Conservation (phyloP, 352 stramenopile genomes). For the Phytophthora palmivora region DNA sequence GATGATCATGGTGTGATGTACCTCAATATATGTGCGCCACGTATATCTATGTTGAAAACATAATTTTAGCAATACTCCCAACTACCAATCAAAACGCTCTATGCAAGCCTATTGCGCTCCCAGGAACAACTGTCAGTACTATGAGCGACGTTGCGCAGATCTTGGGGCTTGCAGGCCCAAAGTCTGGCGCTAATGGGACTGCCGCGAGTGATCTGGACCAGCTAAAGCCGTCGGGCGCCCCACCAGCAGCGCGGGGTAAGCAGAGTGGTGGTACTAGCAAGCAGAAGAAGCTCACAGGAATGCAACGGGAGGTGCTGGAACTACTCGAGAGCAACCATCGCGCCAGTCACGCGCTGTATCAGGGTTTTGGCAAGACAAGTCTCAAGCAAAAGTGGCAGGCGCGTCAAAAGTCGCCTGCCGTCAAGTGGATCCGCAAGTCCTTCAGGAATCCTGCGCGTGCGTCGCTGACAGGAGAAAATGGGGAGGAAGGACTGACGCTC, state of each 20-base stretch:
- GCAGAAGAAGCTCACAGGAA: constrained; percentile 68
- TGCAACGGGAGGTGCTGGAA: constrained; percentile 74
- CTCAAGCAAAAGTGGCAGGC: constrained; percentile 75
- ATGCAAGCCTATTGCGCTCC: too few species aligned
- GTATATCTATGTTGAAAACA: background rate
- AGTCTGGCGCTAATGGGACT: constrained; percentile 30
- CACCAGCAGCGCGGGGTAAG: constrained; percentile 25
- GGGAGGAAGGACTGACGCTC: constrained; percentile 53
- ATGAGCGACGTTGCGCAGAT: constrained; percentile 85
- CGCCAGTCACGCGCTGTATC: constrained; percentile 66
- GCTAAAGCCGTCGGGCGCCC: constrained; percentile 55
- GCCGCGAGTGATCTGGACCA: constrained; percentile 50
- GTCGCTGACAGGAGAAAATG: constrained; percentile 46
- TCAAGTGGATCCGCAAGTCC: constrained; percentile 72
- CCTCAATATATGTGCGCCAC: background rate
- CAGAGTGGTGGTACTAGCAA: constrained; percentile 26
- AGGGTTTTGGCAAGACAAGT: constrained; percentile 60
- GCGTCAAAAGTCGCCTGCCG: constrained; percentile 45
- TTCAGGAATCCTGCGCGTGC: constrained; percentile 67
- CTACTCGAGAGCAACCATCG: constrained; percentile 69
- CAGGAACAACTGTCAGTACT: too few species aligned
- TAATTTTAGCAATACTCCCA: too few species aligned
- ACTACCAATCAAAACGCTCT: too few species aligned
- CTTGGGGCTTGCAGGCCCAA: constrained; percentile 49
- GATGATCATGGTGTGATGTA: constrained; percentile 1